These are phyloP conservation scores for Astragalus membranaceus DNA, from an alignment of 306 rosid genomes.

Conservation along the genomic window DNA sequence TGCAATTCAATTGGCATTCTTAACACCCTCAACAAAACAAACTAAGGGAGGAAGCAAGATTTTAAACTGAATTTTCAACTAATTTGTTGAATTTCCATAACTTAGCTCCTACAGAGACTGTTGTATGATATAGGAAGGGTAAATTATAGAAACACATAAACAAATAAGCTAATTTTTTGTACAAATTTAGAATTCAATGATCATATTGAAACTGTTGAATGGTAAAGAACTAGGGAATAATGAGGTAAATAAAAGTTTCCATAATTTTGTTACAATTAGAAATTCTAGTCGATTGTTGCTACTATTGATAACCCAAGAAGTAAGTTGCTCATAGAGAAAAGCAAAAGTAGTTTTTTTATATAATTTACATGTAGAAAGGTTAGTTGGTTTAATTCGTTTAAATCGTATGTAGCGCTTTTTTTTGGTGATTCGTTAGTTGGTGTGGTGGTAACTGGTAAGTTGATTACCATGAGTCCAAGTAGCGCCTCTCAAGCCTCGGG, in stretches of 20 bases:
- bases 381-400: neutral
- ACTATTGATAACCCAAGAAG: neutral
- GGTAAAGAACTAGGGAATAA: neutral
- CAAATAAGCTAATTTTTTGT: neutral
- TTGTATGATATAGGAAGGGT: neutral
- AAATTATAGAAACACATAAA: neutral
- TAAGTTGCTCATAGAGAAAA: neutral
- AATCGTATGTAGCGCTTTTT: too few species aligned
- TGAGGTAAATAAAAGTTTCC: neutral
- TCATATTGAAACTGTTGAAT: neutral
- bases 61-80: neutral
- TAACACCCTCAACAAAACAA: neutral
- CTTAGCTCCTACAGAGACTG: neutral
- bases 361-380: neutral
- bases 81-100: neutral
- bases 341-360: neutral
- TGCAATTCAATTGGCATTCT: neutral
- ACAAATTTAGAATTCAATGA: neutral
- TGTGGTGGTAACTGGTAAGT: too few species aligned
- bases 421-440: too few species aligned
- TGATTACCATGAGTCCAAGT: too few species aligned
- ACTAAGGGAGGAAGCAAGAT: neutral
- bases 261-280: neutral
- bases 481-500: too few species aligned
- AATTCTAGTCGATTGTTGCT: neutral